Percentiles rank a stretch among this genome's conserved stretches.
Conservation (phyloP, 331 rosid species). For the Telfairia occidentalis region DNA sequence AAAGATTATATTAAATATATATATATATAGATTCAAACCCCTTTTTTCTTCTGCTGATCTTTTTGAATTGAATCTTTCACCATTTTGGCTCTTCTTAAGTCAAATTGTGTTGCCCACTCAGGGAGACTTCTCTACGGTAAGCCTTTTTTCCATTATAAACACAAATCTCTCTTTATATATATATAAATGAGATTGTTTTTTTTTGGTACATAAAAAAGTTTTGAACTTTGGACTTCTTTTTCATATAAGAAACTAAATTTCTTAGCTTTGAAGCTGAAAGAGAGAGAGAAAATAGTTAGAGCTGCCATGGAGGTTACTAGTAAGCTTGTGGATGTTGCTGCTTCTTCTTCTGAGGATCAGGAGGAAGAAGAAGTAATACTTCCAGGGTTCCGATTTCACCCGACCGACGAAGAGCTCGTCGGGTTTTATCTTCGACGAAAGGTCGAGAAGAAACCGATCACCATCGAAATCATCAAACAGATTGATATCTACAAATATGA, state of each 20-base stretch:
- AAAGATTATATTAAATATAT: background rate
- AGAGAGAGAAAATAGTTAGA: background rate
- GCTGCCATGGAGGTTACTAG: slow-evolving; percentile 32
- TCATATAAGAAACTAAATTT: background rate
- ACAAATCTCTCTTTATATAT: background rate
- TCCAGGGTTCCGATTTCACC: slow-evolving; percentile 91
- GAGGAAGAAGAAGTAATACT: slow-evolving; percentile 33
- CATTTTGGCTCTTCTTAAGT: background rate
- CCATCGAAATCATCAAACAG: slow-evolving; percentile 75
- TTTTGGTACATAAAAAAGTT: background rate
- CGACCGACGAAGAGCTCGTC: slow-evolving; percentile 90
- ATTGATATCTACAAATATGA: slow-evolving; percentile 82
- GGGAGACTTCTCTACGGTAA: too few relatives aligned
- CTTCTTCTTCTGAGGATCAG: background rate
- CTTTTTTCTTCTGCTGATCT: background rate
- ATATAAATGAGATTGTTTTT: background rate
- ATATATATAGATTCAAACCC: background rate
- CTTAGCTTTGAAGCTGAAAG: background rate
- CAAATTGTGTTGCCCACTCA: slow-evolving; percentile 5
- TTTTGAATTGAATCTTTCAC: background rate
- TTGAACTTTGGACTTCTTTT: background rate
- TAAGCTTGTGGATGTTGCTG: background rate
- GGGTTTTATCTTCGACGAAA: slow-evolving; percentile 70
- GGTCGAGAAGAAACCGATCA: slow-evolving; percentile 54
- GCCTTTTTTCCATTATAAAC: background rate